Evolutionary conservation across 225 moss, liverwort and hornwort species (phyloP).

Genomic region (Sphagnum tenellum): DNA sequence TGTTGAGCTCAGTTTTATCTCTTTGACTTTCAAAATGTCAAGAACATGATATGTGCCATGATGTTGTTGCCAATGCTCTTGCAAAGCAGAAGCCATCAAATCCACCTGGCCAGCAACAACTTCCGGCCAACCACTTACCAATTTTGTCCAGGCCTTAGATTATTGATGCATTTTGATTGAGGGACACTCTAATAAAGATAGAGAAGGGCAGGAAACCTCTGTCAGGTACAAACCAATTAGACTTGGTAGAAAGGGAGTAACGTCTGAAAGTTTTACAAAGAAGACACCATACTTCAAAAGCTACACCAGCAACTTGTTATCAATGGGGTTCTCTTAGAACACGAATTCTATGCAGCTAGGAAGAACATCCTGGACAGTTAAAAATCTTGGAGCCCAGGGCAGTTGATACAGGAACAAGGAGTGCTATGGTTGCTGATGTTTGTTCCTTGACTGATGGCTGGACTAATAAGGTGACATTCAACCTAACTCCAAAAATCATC

Average conservation of each 20-base stretch:
- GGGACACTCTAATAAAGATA: too few relatives aligned
- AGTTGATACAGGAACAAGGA: constrained; percentile 69
- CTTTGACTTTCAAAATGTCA: constrained; percentile 71
- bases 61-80: constrained; percentile 53
- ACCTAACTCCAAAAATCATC: constrained; percentile 95
- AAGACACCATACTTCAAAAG: constrained; percentile 79
- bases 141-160: too few relatives aligned
- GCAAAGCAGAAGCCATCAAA: constrained; percentile 17
- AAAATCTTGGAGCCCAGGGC: constrained; percentile 51
- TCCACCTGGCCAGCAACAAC: constrained; percentile 7
- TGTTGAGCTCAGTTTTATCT: constrained; percentile 31
- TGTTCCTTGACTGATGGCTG: constrained; percentile 82
- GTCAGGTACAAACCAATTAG: constrained; percentile 38
- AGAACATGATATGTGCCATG: constrained; percentile 68
- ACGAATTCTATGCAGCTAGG: constrained; percentile 81
- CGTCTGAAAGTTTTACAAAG: constrained; percentile 76
- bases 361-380: constrained; percentile 82
- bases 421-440: constrained; percentile 94
- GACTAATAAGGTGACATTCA: constrained; percentile 95
- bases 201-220: too few relatives aligned
- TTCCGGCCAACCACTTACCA: constrained; percentile 6
- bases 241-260: constrained; percentile 60
- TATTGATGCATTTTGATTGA: too few relatives aligned
- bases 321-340: constrained; percentile 47
- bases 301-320: constrained; percentile 81